phyloP scores from a whole-genome alignment of 129 eudicot species.

The Arctium lappa region DNA sequence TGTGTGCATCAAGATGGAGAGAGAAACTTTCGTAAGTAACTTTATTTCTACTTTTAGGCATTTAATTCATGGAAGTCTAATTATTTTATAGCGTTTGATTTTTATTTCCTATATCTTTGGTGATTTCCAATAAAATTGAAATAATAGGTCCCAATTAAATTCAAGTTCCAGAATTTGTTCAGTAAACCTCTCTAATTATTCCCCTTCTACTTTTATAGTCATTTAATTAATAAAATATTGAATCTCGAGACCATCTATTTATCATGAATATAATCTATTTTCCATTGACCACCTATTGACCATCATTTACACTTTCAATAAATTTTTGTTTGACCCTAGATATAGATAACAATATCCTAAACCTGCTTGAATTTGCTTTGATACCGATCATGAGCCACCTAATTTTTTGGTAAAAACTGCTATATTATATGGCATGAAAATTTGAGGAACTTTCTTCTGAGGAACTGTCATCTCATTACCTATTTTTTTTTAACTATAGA shows the following conservation, averaged over 20 bases:
- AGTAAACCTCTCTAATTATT: background rate
- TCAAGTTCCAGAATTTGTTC: conserved; percentile 1
- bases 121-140: background rate
- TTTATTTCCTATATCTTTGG: background rate
- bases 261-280: background rate
- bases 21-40: background rate
- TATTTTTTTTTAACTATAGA: background rate
- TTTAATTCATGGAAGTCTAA: background rate
- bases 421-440: background rate
- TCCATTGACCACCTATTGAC: background rate
- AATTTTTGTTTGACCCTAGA: background rate
- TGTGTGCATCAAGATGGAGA: background rate
- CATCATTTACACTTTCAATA: background rate
- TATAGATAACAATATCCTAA: background rate
- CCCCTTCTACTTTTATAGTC: conserved; percentile 4
- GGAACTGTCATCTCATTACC: background rate
- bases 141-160: background rate
- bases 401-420: background rate
- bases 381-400: background rate
- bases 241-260: background rate
- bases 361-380: background rate
- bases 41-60: conserved; percentile 12
- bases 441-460: background rate
- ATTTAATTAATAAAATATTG: background rate
- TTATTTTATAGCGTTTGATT: background rate